These are phyloP conservation scores for Helotiales sp. DNA, from an alignment of 2,329 filamentous ascomycete species.

Conservation along the genomic window DNA sequence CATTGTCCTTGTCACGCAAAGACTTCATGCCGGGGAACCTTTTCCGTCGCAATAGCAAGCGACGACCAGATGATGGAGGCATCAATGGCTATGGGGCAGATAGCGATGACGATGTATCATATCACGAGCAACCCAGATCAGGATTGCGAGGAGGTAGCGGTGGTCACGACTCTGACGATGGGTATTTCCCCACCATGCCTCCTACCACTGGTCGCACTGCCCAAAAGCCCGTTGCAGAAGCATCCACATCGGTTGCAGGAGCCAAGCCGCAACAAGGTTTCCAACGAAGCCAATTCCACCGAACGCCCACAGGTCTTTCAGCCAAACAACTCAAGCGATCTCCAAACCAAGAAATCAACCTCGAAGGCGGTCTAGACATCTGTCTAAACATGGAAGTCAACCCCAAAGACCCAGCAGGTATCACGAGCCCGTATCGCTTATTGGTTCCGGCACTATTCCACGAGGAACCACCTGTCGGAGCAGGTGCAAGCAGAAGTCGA, in stretches of 20 bases:
- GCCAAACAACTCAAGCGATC: slow-evolving; percentile 62
- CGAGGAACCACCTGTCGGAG: slow-evolving; percentile 29
- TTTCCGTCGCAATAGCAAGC: slow-evolving; percentile 53
- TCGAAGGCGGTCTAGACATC: slow-evolving; percentile 85
- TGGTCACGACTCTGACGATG: slow-evolving; percentile 53
- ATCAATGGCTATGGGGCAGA: slow-evolving; percentile 60
- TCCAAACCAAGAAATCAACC: slow-evolving; percentile 67
- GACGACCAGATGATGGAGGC: slow-evolving; percentile 52
- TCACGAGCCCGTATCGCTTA: slow-evolving; percentile 84
- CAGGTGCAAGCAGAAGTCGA: slow-evolving; percentile 19
- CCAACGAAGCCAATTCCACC: slow-evolving; percentile 56
- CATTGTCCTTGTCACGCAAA: slow-evolving; percentile 64
- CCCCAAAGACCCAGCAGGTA: slow-evolving; percentile 82
- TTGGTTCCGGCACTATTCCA: slow-evolving; percentile 80
- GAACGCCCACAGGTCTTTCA: slow-evolving; percentile 72
- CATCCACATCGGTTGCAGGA: slow-evolving; percentile 36
- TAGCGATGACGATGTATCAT: slow-evolving; percentile 39
- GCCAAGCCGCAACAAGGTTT: slow-evolving; percentile 26
- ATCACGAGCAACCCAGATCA: slow-evolving; percentile 23
- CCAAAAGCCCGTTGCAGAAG: slow-evolving; percentile 27
- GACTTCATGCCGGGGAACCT: slow-evolving; percentile 53
- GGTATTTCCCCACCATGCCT: slow-evolving; percentile 52
- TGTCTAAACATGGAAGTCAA: slow-evolving; percentile 89
- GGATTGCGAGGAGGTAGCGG: slow-evolving; percentile 47
- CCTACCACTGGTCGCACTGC: slow-evolving; percentile 23